Percentiles rank a stretch among this genome's conserved stretches.
Evolutionary conservation across 139 green algal genomes (phyloP).

Genomic region (Trebouxia sp.): DNA sequence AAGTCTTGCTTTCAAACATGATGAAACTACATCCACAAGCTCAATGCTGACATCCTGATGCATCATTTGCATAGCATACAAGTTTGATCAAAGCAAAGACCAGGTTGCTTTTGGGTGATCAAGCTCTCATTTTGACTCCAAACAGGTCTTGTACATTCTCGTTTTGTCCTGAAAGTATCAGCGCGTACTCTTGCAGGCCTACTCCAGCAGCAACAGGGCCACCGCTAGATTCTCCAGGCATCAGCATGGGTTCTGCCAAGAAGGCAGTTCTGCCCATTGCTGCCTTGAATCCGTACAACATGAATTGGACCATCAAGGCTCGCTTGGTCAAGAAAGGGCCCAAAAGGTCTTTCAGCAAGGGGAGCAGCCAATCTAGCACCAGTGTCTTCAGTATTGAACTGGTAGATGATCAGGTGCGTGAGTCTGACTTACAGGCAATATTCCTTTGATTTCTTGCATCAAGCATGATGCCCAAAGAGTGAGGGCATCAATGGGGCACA

Average conservation of each 20-base stretch:
- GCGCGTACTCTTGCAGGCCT: not conserved
- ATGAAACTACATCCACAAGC: too few species aligned
- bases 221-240: not conserved
- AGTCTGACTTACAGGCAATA: not conserved
- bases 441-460: not conserved
- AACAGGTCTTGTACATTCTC: too few species aligned
- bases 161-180: too few species aligned
- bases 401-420: constrained; percentile 65
- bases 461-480: not conserved
- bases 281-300: constrained; percentile 73
- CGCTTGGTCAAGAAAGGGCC: constrained; percentile 55
- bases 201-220: not conserved
- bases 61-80: too few species aligned
- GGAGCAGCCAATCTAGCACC: not conserved
- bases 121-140: too few species aligned
- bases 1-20: too few species aligned
- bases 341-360: constrained; percentile 41
- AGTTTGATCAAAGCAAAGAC: too few species aligned
- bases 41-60: too few species aligned
- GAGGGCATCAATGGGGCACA: too few species aligned
- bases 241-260: not conserved
- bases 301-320: constrained; percentile 70
- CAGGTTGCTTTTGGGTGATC: too few species aligned
- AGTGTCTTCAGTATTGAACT: constrained; percentile 67
- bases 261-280: constrained; percentile 57